Conservation (phyloP, 164 flowering plant species). For the Buxus sempervirens region DNA sequence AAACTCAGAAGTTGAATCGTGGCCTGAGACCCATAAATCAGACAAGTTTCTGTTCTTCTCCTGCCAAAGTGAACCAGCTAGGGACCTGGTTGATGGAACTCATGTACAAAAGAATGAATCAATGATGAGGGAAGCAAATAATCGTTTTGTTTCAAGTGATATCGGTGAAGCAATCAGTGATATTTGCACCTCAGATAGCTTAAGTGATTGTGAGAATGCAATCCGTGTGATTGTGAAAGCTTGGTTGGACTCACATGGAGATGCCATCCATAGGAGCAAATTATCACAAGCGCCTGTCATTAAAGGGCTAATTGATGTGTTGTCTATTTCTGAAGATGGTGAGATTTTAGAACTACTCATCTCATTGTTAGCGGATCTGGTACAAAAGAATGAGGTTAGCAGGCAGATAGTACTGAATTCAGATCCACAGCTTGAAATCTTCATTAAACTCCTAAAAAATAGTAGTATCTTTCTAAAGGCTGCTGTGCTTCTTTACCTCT, state of each 20-base stretch:
- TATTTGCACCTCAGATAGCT: slow-evolving; percentile 48
- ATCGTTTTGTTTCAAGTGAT: slow-evolving; percentile 20
- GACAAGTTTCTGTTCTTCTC: slow-evolving; percentile 30
- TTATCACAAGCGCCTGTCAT: slow-evolving; percentile 45
- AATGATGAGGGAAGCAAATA: slow-evolving; percentile 14
- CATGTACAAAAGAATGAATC: slow-evolving; percentile 14
- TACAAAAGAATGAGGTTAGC: slow-evolving; percentile 30
- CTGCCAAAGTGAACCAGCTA: slow-evolving; percentile 37
- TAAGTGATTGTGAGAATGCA: slow-evolving; percentile 55
- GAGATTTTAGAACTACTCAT: slow-evolving; percentile 56
- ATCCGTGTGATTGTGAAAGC: slow-evolving; percentile 43
- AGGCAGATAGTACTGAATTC: slow-evolving; percentile 40
- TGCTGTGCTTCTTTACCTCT: slow-evolving; percentile 48
- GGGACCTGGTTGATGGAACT: slow-evolving; percentile 16
- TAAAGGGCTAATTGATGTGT: slow-evolving; percentile 59
- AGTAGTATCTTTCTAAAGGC: slow-evolving; percentile 56
- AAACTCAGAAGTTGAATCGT: slow-evolving; percentile 21
- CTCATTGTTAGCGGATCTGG: slow-evolving; percentile 59
- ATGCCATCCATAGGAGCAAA: slow-evolving; percentile 28
- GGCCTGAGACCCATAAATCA: slow-evolving; percentile 31
- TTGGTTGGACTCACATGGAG: slow-evolving; percentile 54
- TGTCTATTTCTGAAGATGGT: slow-evolving; percentile 49
- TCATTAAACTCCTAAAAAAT: slow-evolving; percentile 43
- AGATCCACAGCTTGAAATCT: slow-evolving; percentile 65
- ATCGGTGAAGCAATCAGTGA: slow-evolving; percentile 35